These are phyloP conservation scores for Epichloe gansuensis DNA, from an alignment of 2,329 filamentous ascomycete genomes.

Conservation along the genomic window DNA sequence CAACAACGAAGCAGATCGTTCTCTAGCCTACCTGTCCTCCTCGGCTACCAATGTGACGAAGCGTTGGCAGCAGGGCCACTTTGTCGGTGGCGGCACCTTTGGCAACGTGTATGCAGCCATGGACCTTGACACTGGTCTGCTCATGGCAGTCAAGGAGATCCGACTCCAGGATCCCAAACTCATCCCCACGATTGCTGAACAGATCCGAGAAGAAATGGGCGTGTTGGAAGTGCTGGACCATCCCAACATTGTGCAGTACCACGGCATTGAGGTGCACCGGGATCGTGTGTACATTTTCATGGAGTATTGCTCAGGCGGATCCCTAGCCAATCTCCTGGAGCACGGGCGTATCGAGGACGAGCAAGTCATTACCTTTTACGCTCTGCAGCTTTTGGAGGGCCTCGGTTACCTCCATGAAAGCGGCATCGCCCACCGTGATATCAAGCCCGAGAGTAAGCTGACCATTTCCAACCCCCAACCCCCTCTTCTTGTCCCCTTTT, in stretches of 20 bases:
- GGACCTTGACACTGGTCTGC: slow-evolving; percentile 86
- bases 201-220: slow-evolving; percentile 95
- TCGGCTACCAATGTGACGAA: slow-evolving; percentile 91
- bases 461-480: too few relatives aligned
- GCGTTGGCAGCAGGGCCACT: slow-evolving; percentile 98
- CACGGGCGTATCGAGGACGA: slow-evolving; percentile 97
- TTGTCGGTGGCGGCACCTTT: slow-evolving; percentile 92
- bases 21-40: slow-evolving; percentile 83
- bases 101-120: slow-evolving; percentile 95
- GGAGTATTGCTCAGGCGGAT: slow-evolving; percentile 97
- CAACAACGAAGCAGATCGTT: slow-evolving; percentile 90
- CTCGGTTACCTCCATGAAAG: slow-evolving; percentile 87
- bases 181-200: slow-evolving; percentile 83
- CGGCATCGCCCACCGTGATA: slow-evolving; percentile 87
- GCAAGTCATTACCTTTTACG: slow-evolving; percentile 94
- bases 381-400: slow-evolving; percentile 84
- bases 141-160: slow-evolving; percentile 99
- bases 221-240: slow-evolving; percentile 92
- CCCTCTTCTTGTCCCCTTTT: not conserved
- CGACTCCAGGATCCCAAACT: slow-evolving; percentile 91
- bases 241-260: slow-evolving; percentile 95
- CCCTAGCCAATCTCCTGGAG: slow-evolving; percentile 76
- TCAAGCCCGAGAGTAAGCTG: slow-evolving; percentile 84
- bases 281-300: slow-evolving; percentile 99
- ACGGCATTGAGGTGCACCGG: slow-evolving; percentile 93